phyloP scores from a whole-genome alignment of 1,284 basidiomycete species.

The Ceratobasidium papillatum region DNA sequence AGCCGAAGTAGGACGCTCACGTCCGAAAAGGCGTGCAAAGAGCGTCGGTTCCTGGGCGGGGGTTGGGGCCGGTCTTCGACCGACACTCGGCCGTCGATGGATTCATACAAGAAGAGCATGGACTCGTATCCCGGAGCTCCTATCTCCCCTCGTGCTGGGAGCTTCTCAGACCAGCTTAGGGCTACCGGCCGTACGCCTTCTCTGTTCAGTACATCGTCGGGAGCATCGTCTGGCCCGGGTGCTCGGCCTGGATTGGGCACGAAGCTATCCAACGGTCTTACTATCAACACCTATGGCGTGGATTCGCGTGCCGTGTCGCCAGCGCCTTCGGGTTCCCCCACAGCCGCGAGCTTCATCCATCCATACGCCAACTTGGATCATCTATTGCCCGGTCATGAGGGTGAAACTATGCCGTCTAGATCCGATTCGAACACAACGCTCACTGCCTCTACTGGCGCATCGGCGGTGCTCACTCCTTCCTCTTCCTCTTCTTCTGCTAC shows the following conservation, averaged over 20 bases:
- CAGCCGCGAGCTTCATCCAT: slow-evolving; percentile 20
- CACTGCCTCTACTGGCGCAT: slow-evolving; percentile 30
- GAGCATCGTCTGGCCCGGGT: slow-evolving; percentile 12
- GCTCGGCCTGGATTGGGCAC: not conserved
- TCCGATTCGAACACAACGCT: slow-evolving; percentile 33
- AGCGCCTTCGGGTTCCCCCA: slow-evolving; percentile 12
- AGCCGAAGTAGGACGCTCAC: slow-evolving; percentile 26
- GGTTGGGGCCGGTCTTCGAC: slow-evolving; percentile 33
- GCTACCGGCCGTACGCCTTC: slow-evolving; percentile 19
- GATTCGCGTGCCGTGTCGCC: slow-evolving; percentile 28
- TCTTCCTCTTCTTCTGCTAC: slow-evolving; percentile 19
- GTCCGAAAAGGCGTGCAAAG: slow-evolving; percentile 13
- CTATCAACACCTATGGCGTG: slow-evolving; percentile 13
- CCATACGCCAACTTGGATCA: slow-evolving; percentile 34
- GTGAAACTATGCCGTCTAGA: slow-evolving; percentile 6
- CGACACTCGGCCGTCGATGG: slow-evolving; percentile 33
- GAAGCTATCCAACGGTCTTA: not conserved
- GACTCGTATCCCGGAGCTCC: slow-evolving; percentile 18
- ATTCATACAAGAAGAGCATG: slow-evolving; percentile 34
- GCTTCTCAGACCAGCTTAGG: slow-evolving; percentile 5
- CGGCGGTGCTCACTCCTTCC: slow-evolving; percentile 28
- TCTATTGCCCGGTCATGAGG: slow-evolving; percentile 9
- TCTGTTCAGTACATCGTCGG: slow-evolving; percentile 31
- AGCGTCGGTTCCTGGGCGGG: slow-evolving; percentile 22
- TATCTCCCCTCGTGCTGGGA: slow-evolving; percentile 26